Conservation (phyloP, 31 red algal genomes). For the Odonthalia washingtoniensis region DNA sequence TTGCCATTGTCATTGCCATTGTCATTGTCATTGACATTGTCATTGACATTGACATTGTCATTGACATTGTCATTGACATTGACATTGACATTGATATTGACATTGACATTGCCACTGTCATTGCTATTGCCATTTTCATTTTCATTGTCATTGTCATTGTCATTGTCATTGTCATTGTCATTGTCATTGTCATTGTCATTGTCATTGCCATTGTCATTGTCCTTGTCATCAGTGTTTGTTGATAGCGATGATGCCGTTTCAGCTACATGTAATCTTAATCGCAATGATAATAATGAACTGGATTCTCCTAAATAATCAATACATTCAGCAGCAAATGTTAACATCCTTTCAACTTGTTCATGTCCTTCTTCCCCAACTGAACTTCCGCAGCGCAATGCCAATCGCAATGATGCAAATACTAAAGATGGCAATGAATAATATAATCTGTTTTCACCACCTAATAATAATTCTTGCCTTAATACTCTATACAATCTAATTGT, state of each 20-base stretch:
- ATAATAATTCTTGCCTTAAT: conserved; percentile 58
- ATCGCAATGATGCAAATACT: conserved; percentile 59
- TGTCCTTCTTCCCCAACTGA: conserved; percentile 1
- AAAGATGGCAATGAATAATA: conserved; percentile 77
- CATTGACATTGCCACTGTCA: no score
- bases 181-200: no score
- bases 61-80: no score
- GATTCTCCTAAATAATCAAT: conserved; percentile 37
- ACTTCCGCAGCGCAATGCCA: conserved; percentile 47
- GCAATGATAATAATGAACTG: conserved; percentile 54
- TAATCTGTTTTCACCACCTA: conserved; percentile 57
- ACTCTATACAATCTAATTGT: conserved; percentile 49
- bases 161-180: no score
- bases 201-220: no score
- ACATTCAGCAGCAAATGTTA: conserved; percentile 72
- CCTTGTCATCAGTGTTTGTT: not conserved
- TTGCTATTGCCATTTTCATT: no score
- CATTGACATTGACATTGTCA: no score
- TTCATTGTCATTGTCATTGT: no score
- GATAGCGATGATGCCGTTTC: conserved; percentile 49
- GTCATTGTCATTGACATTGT: no score
- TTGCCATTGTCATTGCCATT: no score
- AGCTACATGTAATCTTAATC: conserved; percentile 72
- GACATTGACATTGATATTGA: no score
- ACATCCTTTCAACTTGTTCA: conserved; percentile 44